phyloP scores from a whole-genome alignment of 305 asterid species.

The Rubia tinctorum region DNA sequence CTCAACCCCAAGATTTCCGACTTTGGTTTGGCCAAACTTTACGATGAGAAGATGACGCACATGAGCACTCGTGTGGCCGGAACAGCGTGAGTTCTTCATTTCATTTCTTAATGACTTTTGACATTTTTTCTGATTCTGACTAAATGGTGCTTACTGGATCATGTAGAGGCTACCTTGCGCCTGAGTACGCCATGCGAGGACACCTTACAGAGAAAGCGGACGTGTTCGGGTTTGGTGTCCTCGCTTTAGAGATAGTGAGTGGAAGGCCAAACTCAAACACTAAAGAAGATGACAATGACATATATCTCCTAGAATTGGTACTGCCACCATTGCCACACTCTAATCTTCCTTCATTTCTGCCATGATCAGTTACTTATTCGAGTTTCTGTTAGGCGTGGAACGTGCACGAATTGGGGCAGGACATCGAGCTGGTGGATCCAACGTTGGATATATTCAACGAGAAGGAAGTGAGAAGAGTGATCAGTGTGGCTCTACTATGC shows the following conservation, averaged over 20 bases:
- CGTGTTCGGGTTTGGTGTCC: conserved; percentile 73
- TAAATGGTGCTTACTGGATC: not conserved
- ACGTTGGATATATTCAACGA: conserved; percentile 32
- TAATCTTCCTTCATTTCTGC: no score
- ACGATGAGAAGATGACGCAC: conserved; percentile 71
- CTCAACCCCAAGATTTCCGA: conserved; percentile 73
- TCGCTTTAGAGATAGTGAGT: conserved; percentile 61
- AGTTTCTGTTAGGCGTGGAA: conserved; percentile 49
- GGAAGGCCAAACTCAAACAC: conserved; percentile 67
- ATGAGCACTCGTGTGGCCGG: conserved; percentile 86
- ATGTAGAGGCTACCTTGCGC: conserved; percentile 81
- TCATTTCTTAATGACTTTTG: not conserved
- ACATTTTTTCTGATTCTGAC: not conserved
- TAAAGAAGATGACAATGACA: conserved; percentile 41
- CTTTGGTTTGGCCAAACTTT: conserved; percentile 80
- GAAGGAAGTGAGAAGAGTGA: conserved; percentile 51
- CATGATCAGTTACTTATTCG: no score
- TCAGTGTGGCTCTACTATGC: conserved; percentile 73
- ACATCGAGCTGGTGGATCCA: conserved; percentile 59
- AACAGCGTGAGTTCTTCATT: conserved; percentile 43
- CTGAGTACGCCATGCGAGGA: conserved; percentile 94
- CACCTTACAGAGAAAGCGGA: conserved; percentile 82
- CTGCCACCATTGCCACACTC: no score
- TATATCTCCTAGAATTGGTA: conserved; percentile 74
- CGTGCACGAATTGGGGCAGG: conserved; percentile 52